Percentiles rank a stretch among this genome's conserved stretches.
phyloP scores from a whole-genome alignment of 2,329 filamentous ascomycete genomes.

The Pseudogymnoascus destructans region DNA sequence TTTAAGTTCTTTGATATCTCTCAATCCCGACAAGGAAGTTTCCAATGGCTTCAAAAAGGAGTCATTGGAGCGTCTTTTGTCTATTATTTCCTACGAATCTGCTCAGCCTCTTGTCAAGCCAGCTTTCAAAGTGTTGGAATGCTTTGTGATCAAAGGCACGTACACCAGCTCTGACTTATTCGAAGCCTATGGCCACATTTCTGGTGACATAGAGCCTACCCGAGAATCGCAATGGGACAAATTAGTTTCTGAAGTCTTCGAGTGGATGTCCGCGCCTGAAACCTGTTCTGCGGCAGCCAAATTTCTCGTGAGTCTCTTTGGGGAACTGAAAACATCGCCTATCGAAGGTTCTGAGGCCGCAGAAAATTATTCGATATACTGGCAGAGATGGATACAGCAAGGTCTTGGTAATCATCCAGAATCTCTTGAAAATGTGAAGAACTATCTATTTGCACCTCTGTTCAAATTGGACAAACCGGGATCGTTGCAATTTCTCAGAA shows the following conservation, averaged over 20 bases:
- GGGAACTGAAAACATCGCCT: constrained; percentile 26
- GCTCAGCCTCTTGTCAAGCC: constrained; percentile 55
- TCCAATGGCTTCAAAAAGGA: constrained; percentile 33
- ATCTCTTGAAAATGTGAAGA: constrained; percentile 49
- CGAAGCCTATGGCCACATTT: constrained; percentile 13
- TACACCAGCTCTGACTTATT: constrained; percentile 15
- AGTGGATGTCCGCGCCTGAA: constrained; percentile 44
- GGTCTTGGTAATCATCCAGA: constrained; percentile 36
- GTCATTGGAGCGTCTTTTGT: constrained; percentile 40
- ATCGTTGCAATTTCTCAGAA: constrained; percentile 43
- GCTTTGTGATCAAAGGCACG: constrained; percentile 49
- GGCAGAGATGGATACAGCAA: constrained; percentile 44
- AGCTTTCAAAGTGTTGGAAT: constrained; percentile 52
- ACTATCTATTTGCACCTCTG: constrained; percentile 48
- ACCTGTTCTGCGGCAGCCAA: constrained; percentile 48
- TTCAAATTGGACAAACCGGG: constrained; percentile 44
- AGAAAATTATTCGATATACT: constrained; percentile 28
- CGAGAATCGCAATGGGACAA: constrained; percentile 35
- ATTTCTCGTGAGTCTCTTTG: constrained; percentile 45
- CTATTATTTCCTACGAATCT: constrained; percentile 46
- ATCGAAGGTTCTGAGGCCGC: constrained; percentile 26
- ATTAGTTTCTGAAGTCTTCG: constrained; percentile 36
- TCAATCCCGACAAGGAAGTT: constrained; percentile 33
- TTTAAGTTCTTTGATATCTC: constrained; percentile 36
- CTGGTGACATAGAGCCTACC: background rate